Percentiles rank a stretch among this genome's conserved stretches.
These are phyloP conservation scores for Jacaranda copaia DNA, from an alignment of 257 asterid genomes.

Conservation along the genomic window DNA sequence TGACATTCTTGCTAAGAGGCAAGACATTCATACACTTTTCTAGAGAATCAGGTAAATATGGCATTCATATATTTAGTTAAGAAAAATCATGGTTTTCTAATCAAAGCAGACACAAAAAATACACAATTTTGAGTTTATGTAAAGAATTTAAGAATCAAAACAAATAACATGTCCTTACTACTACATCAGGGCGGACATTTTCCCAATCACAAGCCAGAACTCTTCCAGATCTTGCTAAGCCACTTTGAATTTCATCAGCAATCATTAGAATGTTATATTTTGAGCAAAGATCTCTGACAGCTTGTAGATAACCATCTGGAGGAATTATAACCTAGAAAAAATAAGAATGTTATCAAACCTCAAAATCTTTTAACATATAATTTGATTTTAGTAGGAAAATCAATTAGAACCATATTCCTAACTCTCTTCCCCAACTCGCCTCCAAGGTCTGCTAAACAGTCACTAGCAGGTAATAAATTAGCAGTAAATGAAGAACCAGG, in stretches of 20 bases:
- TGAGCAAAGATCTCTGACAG: conserved; percentile 89
- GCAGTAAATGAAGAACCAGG: too few species aligned
- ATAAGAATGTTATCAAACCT: conserved; percentile 30
- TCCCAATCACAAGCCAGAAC: conserved; percentile 97
- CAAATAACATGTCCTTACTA: conserved; percentile 58
- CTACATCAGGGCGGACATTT: conserved; percentile 83
- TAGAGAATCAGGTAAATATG: background rate
- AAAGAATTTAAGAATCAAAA: conserved; percentile 18
- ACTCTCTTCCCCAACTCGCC: background rate
- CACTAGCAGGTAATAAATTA: too few species aligned
- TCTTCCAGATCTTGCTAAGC: conserved; percentile 93
- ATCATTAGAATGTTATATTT: conserved; percentile 86
- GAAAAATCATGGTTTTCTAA: background rate
- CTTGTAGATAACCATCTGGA: conserved; percentile 85
- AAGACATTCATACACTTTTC: background rate
- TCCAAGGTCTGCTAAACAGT: too few species aligned
- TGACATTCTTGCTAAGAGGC: background rate
- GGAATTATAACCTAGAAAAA: conserved; percentile 82
- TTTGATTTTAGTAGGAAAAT: conserved; percentile 7
- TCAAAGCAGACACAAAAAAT: conserved; percentile 8
- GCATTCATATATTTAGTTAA: background rate
- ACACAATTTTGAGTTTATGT: conserved; percentile 8
- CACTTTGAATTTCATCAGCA: conserved; percentile 99
- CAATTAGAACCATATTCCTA: background rate
- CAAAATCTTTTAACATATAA: conserved; percentile 8